phyloP scores from a whole-genome alignment of 345 rosid genomes.

The Odontarrhena argentea region DNA sequence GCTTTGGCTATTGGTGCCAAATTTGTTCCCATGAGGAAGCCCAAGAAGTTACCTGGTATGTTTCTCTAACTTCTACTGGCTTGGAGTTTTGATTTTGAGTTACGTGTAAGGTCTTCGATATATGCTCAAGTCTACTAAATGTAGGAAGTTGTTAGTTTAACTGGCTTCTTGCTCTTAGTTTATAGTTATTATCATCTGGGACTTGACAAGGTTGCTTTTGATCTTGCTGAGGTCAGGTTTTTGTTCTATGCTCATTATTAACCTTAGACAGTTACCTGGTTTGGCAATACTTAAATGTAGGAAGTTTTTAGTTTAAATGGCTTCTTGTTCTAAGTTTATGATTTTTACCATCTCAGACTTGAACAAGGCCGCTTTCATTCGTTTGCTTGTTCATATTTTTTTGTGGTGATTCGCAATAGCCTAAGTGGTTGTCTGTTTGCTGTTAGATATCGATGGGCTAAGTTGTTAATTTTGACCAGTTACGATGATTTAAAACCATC shows the following conservation, averaged over 20 bases:
- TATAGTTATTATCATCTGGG: background rate
- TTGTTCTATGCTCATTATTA: background rate
- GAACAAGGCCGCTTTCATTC: conserved; percentile 14
- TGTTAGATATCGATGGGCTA: background rate
- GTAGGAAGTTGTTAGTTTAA: background rate
- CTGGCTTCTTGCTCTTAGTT: background rate
- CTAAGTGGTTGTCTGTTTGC: background rate
- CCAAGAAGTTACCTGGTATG: conserved; percentile 91
- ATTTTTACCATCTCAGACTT: background rate
- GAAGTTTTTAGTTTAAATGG: background rate
- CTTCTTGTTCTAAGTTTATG: background rate
- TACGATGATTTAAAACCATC: background rate
- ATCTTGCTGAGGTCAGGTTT: background rate
- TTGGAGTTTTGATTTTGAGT: background rate
- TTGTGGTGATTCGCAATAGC: conserved; percentile 11
- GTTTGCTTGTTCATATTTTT: background rate
- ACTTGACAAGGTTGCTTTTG: background rate
- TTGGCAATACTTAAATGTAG: background rate
- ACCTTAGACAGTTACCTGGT: too few species aligned
- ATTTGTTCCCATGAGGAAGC: conserved; percentile 98
- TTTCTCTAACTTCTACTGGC: background rate
- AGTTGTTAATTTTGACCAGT: conserved; percentile 5
- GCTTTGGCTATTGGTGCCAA: conserved; percentile 99
- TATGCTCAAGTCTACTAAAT: background rate
- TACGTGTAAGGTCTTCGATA: background rate